Evolutionary conservation across 768 basidiomycete species (phyloP).

Genomic region (Boletus huronensis): DNA sequence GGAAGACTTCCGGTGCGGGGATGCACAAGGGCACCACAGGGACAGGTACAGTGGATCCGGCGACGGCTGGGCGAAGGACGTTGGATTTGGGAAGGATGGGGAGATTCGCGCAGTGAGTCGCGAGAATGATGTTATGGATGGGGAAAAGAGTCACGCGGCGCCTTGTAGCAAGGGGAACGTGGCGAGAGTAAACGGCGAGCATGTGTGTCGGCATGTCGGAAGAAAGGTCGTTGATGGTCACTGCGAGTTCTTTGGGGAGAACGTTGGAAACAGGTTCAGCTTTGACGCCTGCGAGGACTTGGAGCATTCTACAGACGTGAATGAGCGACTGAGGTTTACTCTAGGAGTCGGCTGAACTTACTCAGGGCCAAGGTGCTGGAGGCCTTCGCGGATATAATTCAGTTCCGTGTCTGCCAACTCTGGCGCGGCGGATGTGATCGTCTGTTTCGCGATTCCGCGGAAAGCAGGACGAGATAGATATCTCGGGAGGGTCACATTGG

Average conservation of each 20-base stretch:
- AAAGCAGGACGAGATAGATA: constrained; percentile 22
- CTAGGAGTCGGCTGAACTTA: constrained; percentile 1
- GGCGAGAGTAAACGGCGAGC: constrained; percentile 29
- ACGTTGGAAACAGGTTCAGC: constrained; percentile 15
- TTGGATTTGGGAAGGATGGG: constrained; percentile 18
- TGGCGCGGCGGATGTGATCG: constrained; percentile 23
- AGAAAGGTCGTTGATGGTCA: constrained; percentile 28
- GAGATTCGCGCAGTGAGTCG: constrained; percentile 30
- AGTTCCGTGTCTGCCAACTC: constrained; percentile 24
- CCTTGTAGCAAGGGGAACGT: constrained; percentile 21
- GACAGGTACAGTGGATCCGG: constrained; percentile 32
- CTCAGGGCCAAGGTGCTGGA: constrained; percentile 28
- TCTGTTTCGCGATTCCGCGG: constrained; percentile 9
- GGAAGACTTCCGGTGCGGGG: constrained; percentile 68
- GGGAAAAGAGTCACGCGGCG: constrained; percentile 36
- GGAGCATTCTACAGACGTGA: constrained; percentile 24
- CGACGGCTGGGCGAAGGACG: constrained; percentile 6
- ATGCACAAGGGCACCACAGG: constrained; percentile 70
- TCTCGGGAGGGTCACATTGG: constrained; percentile 20
- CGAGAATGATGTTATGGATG: constrained; percentile 36
- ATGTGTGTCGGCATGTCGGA: constrained; percentile 32
- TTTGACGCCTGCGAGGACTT: constrained; percentile 29
- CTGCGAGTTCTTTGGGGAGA: constrained; percentile 29
- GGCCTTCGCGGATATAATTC: constrained; percentile 27
- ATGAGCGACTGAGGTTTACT: constrained; percentile 5